phyloP scores from a whole-genome alignment of 2,329 filamentous ascomycete species.

The Paecilomyces fulvus region DNA sequence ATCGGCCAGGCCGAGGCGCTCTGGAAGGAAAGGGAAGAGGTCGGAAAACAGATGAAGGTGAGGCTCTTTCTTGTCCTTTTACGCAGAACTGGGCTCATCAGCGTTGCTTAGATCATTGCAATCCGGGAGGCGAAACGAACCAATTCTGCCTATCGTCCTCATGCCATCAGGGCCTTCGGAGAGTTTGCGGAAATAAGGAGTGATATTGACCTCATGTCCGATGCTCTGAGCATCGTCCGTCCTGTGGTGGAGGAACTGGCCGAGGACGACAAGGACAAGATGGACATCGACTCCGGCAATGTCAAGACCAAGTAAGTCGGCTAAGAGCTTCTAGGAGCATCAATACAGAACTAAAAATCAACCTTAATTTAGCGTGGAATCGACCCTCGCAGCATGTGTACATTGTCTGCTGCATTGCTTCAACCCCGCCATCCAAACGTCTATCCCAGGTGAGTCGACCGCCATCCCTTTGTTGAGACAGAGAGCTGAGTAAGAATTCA shows the following conservation, averaged over 20 bases:
- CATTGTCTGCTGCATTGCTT: slow-evolving; percentile 32
- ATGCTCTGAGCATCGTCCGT: slow-evolving; percentile 56
- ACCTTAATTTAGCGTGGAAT: slow-evolving; percentile 17
- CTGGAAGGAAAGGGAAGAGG: slow-evolving; percentile 49
- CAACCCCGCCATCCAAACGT: slow-evolving; percentile 17
- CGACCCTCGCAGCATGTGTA: slow-evolving; percentile 31
- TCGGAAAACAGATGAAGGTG: slow-evolving; percentile 62
- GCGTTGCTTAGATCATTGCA: slow-evolving; percentile 48
- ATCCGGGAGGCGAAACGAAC: slow-evolving; percentile 85
- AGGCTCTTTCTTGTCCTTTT: slow-evolving; percentile 14
- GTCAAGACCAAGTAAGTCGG: slow-evolving; percentile 27
- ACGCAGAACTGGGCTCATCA: not conserved
- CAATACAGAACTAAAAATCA: not conserved
- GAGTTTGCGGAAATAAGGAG: slow-evolving; percentile 59
- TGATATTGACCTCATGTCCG: slow-evolving; percentile 61
- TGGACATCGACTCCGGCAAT: slow-evolving; percentile 56
- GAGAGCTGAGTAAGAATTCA: slow-evolving; percentile 5
- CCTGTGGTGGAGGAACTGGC: slow-evolving; percentile 52
- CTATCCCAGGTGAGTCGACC: slow-evolving; percentile 17
- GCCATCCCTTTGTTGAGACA: slow-evolving; percentile 8
- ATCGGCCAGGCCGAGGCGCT: slow-evolving; percentile 55
- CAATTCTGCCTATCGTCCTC: slow-evolving; percentile 72
- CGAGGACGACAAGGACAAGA: slow-evolving; percentile 49
- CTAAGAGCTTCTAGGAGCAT: slow-evolving; percentile 1
- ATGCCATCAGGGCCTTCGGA: slow-evolving; percentile 65